Base-by-base conservation (phyloP, 495 filamentous ascomycete genomes). In the Hypoxylon subgilvum region DNA sequence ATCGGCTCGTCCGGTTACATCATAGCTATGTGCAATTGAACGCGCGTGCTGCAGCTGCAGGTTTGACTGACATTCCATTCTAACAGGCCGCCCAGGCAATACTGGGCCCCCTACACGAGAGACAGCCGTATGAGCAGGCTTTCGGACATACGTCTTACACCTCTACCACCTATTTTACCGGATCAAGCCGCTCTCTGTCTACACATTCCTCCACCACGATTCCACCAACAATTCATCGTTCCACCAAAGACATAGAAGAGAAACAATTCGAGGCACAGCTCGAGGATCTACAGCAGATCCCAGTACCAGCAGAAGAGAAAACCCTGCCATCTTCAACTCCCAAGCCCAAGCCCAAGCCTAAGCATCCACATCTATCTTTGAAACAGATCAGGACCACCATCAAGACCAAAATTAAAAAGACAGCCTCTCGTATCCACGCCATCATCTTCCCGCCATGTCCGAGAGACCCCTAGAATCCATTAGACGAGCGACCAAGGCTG, bases 381-480 rank as follows among this genome's bases (percentile, higher is more conserved):
- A 10, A 12, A 12, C 27, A 28, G 1, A 2, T 50, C 13, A 50
- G 40, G 23, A 27, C 17, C 21, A 9, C 2, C 9, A 12, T 50
- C 13, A 50, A 50, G 23, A 27, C 17, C 21, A 9, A 7, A 5
- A 12, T 50, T 9, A 9, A 40, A n/a, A 1, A 7, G 1, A 17
- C 23, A 13, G n/a, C 18, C 7, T 18, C 9, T 1, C 18, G 35
- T 9, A 19, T 19, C 31, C 21, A 10, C 4, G 2, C n/a, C n/a
- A n/a, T n/a, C 9, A 12, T 27, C 6, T 59, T 78, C 84, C 1
- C 83, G 81, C 44, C 86, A 81, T 78, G 71, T 79, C 77, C n/a
- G 76, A 84, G 45, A 65, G 81, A 8, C 87, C 88, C 0, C 77
- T 91, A 8, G 84, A 84, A 38, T 75, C 83, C 48, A 73, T 90